Base-by-base conservation (phyloP, 2,329 filamentous ascomycete genomes). In the Alternaria gaisen region DNA sequence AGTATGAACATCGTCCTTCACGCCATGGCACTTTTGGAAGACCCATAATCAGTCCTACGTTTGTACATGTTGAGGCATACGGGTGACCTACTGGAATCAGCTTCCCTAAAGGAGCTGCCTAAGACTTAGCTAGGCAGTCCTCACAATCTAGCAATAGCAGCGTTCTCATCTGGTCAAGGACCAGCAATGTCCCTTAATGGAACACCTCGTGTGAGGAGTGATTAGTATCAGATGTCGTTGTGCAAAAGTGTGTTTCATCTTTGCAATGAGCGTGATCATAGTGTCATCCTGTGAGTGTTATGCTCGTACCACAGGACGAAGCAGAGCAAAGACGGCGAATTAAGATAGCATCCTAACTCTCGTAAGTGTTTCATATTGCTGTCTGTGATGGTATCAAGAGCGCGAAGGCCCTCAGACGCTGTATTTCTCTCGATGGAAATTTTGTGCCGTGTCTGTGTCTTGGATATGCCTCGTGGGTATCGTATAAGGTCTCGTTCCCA, bases 401-500 rank as follows among this genome's bases (percentile, higher is more conserved):
- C 32, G 16, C n/a, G 16, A 2, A 5, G 11, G 9, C 32, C 24
- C 46, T 36, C 20, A 38, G 2, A 38, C 14, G 14, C 46, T 14
- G 32, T 36, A 3, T n/a, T 26, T 11, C 3, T 26, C 2, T 36
- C 0, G 5, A 7, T 20, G 8, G 1, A 0, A 24, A 0, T 36
- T 36, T 1, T 36, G 20, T 38, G 30, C 36, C 46, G 20, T 38
- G 3, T 8, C 10, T 38, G 46, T 10, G 34, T 24, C 34, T 30
- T 48, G 46, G 41, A 36, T 44, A 12, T 53, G 42, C 58, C 41
- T 60, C 53, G 24, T 52, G 53, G 53, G 53, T 57, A 60, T 60
- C 47, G 47, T 53, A 24, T 11, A 41, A 41, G 46, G 47, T 18
- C 18, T 42, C 47, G 12, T 18, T 8, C 40, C 41, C 55, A 22